Evolutionary conservation across 2,329 filamentous ascomycete genomes (phyloP), one percentile per base, ranked within the genome.

Genomic region (Hortaea werneckii): DNA sequence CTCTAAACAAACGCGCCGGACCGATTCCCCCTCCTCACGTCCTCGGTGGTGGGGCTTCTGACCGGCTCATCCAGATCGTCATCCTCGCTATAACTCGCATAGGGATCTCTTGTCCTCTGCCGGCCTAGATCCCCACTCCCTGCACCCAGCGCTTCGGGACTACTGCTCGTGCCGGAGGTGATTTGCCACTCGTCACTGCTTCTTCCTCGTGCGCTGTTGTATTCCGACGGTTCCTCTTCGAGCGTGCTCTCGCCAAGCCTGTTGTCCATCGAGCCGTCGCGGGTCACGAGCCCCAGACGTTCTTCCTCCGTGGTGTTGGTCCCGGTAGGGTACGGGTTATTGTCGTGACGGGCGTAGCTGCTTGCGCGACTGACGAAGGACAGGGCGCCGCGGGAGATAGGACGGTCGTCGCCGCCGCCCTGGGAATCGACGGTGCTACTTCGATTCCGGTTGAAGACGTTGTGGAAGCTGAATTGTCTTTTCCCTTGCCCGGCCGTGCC

Each of bases 391-490:
- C 65, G 54, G 29, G 58, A 62, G n/a, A 57, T 50, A 1, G 64
- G 63, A 8, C 64, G 55, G 5, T 51, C 39, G 11, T 45, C 52
- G n/a, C 52, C 54, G n/a, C 53, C 52, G n/a, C 50, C 51, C 6
- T 50, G 50, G 27, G 59, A 56, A 42, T 59, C 45, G 35, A 49
- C 44, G 30, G 35, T 8, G 37, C 49, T 42, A n/a, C 29, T 51
- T 49, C 71, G 72, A 54, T 73, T 68, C 42, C 81, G 76, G 49
- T 71, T 70, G 65, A 95, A 92, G 43, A 95, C 80, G 54, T 85
- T 87, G 53, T 89, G 83, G 72, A 96, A 96, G 12, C 86, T 94
- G 67, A 96, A 98, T 61, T 95, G 87, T 77, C 8, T 83, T 78
- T 41, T 38, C 34, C 9, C 32, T n/a, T 35, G 32, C 32, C 32